These are phyloP conservation scores for Halenospora varia DNA, from an alignment of 495 filamentous ascomycete species.

Conservation along the genomic window DNA sequence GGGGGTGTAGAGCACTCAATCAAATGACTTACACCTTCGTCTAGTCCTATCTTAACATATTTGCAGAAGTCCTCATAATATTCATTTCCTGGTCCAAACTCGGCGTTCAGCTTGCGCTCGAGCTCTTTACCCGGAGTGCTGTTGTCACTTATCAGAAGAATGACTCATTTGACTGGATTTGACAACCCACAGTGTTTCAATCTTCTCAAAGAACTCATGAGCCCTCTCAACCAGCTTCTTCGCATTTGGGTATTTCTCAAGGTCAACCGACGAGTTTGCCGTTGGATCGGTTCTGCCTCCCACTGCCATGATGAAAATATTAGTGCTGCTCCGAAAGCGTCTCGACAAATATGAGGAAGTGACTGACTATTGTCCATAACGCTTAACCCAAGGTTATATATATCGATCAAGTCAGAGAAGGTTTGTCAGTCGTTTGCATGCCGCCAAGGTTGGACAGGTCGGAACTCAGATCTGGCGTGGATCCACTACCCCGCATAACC, in stretches of 20 bases:
- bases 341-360: no score
- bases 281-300: neutral
- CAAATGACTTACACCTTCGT: constrained; percentile 30
- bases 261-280: neutral
- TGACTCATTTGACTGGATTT: no score
- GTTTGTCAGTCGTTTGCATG: neutral
- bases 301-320: no score
- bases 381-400: no score
- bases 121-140: constrained; percentile 42
- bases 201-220: constrained; percentile 38
- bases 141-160: neutral
- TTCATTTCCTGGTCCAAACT: constrained; percentile 37
- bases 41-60: constrained; percentile 33
- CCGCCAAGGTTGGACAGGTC: no score
- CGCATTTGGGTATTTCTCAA: constrained; percentile 29
- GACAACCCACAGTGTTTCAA: constrained; percentile 41
- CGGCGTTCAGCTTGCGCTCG: constrained; percentile 35
- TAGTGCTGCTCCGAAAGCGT: no score
- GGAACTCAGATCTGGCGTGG: neutral
- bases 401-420: no score
- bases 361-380: no score
- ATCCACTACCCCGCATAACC: neutral
- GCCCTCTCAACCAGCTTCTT: constrained; percentile 34
- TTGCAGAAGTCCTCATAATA: constrained; percentile 40
- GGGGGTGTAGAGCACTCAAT: no score